Evolutionary conservation across 148 eudicot species (phyloP).

Genomic region (Arbutus unedo): DNA sequence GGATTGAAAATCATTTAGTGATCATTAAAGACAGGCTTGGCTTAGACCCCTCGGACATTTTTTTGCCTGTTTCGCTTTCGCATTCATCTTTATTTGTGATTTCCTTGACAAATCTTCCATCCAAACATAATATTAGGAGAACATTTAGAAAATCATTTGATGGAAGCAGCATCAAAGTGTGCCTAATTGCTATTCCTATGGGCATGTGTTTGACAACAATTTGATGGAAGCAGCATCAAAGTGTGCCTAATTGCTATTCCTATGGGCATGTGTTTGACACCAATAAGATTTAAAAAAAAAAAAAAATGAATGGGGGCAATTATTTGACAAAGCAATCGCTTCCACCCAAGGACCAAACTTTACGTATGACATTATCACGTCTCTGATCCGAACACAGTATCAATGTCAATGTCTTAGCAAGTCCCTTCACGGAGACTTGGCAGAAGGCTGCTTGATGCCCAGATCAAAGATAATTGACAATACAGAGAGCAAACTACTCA

Average conservation of each 20-base stretch:
- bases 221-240: not conserved
- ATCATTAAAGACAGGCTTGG: not conserved
- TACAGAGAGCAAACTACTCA: no score
- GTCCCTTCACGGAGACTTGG: no score
- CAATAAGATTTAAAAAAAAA: not conserved
- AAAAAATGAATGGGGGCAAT: not conserved
- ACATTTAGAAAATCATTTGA: not conserved
- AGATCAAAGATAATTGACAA: no score
- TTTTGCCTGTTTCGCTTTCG: not conserved
- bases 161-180: not conserved
- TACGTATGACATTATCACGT: no score
- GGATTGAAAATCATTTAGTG: not conserved
- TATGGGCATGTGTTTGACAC: not conserved
- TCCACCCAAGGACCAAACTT: no score
- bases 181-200: no score
- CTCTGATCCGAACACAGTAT: no score
- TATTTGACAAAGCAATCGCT: not conserved
- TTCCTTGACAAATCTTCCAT: not conserved
- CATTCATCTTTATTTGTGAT: not conserved
- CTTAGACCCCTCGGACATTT: no score
- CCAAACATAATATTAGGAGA: not conserved
- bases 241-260: not conserved
- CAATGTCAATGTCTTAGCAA: no score
- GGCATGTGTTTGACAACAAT: no score
- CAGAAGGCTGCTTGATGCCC: no score